A percentile compares a stretch with the other conserved stretches of the same genome.
Evolutionary conservation across 805 yeast species (phyloP).

Genomic region (Myxozyma nipponensis): DNA sequence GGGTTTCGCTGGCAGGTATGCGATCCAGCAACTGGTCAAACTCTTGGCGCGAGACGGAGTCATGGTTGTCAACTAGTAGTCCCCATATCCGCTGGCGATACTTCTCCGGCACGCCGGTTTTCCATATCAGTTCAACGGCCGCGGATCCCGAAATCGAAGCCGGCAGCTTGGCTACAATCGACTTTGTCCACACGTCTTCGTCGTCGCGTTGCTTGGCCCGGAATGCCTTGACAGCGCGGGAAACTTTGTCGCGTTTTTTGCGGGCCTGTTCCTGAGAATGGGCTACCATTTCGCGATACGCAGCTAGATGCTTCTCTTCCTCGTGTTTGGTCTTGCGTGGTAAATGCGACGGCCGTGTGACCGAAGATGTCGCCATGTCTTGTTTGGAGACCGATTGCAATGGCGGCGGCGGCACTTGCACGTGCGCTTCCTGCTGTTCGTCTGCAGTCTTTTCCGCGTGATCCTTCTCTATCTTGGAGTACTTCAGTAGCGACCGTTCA

Average conservation of each 20-base stretch:
- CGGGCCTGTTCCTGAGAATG: slow-evolving; percentile 19
- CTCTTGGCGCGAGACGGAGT: background rate
- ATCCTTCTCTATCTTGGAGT: background rate
- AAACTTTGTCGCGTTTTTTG: slow-evolving; percentile 20
- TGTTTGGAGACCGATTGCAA: slow-evolving; percentile 2
- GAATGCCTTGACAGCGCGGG: slow-evolving; percentile 19
- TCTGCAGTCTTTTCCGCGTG: background rate
- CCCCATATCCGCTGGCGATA: slow-evolving; percentile 52
- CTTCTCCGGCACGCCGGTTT: slow-evolving; percentile 47
- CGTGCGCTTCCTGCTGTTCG: background rate
- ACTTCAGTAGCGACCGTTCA: background rate
- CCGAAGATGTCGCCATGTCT: slow-evolving; percentile 37
- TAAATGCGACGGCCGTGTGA: slow-evolving; percentile 59
- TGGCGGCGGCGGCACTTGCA: background rate
- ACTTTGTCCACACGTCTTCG: slow-evolving; percentile 40
- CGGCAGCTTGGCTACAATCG: slow-evolving; percentile 39
- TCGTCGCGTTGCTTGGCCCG: slow-evolving; percentile 30
- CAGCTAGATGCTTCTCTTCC: slow-evolving; percentile 50
- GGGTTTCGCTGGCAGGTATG: background rate
- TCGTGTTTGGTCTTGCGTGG: slow-evolving; percentile 63
- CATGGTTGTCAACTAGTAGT: slow-evolving; percentile 7
- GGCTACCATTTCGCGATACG: slow-evolving; percentile 46
- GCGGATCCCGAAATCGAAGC: slow-evolving; percentile 37
- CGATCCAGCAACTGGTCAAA: background rate
- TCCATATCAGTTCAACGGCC: slow-evolving; percentile 58